Evolutionary conservation across 108 stramenopile species (phyloP), one percentile per base, ranked within the genome.

Genomic region (Nitzschia inconspicua): DNA sequence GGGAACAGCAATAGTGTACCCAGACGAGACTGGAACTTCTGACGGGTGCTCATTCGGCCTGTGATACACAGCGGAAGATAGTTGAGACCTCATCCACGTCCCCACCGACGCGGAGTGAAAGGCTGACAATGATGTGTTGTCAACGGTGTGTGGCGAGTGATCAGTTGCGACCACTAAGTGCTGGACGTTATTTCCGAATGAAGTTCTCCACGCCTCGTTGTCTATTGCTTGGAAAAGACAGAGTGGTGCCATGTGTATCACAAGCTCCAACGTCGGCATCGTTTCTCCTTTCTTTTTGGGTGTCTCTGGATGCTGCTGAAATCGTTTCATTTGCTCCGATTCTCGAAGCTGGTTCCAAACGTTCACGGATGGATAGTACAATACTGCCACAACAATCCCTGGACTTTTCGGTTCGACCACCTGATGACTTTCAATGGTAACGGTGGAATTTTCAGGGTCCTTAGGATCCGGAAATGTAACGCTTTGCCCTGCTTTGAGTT

Each of bases 401-500:
- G 83, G 82, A 30, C 68, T 73, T 11, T 73, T 66, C 48, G 68
- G 65, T 23, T 75, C 82, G 18, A 96, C 68, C 2, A 88, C 86
- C 44, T 96, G 76, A 25, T 73, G 57, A 25, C 88, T 80, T 49
- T 50, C 46, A 11, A 93, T 82, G 2, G 78, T 78, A 8, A 55
- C 22, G 3, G 44, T 47, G 32, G 29, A 35, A 26, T 42, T 57
- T 40, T 53, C 39, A 2, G 24, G 9, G 26, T 27, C 29, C 10
- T 19, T 14, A 14, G 53, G 51, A 52, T 72, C 57, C n/a, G 57
- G 28, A 73, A 92, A 87, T 0, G 86, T 94, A n/a, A 95, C 78
- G 18, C 58, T 48, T 54, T 91, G 76, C 23, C 96, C 96, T 23
- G 74, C 36, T 47, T 94, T 90, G 22, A 97, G 58, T 72, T 86